Conservation (phyloP, 1,284 basidiomycete species). For the Kalmanozyma brasiliensis region DNA sequence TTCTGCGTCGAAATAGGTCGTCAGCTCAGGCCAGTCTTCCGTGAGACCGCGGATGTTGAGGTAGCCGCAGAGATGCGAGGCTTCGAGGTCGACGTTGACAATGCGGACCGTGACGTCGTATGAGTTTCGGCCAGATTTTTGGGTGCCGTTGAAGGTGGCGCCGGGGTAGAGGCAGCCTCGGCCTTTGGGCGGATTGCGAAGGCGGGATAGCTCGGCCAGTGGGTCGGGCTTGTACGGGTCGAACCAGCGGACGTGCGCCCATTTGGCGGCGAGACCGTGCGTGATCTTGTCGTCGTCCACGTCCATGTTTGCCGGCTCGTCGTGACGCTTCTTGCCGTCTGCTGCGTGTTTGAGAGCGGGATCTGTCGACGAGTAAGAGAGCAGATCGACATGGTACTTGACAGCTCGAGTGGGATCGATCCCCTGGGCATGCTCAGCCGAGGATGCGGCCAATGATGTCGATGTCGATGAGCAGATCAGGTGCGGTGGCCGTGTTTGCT, state of each 20-base stretch:
- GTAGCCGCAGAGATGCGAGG: conserved; percentile 63
- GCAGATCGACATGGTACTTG: conserved; percentile 27
- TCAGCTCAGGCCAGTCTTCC: conserved; percentile 66
- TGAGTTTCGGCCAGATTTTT: conserved; percentile 58
- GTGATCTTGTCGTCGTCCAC: conserved; percentile 7
- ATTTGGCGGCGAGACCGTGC: conserved; percentile 12
- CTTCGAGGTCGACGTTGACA: conserved; percentile 61
- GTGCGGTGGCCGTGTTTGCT: conserved; percentile 16
- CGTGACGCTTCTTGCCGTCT: background rate
- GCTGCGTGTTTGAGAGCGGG: background rate
- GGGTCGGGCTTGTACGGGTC: conserved; percentile 54
- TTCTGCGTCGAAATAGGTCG: conserved; percentile 67
- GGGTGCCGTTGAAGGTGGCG: conserved; percentile 61
- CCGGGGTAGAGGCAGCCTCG: conserved; percentile 63
- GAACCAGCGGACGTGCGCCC: conserved; percentile 41
- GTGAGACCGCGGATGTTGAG: conserved; percentile 66
- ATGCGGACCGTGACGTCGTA: conserved; percentile 64
- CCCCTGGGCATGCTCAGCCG: conserved; percentile 13
- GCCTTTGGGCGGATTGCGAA: conserved; percentile 35
- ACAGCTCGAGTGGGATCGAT: conserved; percentile 25
- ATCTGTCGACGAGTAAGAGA: background rate
- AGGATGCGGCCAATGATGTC: conserved; percentile 25
- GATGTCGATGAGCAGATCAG: conserved; percentile 32
- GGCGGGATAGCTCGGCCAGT: conserved; percentile 37
- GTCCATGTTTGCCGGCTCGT: conserved; percentile 7